phyloP scores from a whole-genome alignment of 306 rosid genomes.

The Biancaea sappan region DNA sequence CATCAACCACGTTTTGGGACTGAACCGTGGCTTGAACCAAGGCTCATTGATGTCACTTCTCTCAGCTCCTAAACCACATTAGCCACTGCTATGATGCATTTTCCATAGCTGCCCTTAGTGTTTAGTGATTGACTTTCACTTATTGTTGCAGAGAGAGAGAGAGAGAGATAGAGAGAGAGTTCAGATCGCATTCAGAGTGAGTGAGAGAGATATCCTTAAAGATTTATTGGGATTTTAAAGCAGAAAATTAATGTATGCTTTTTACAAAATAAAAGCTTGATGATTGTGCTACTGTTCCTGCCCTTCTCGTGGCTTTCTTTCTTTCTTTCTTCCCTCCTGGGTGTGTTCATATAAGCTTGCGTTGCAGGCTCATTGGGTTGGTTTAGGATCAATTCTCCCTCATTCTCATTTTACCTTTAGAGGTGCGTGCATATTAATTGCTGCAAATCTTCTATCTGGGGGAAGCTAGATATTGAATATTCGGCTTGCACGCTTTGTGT shows the following conservation, averaged over 20 bases:
- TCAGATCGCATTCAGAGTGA: too few relatives aligned
- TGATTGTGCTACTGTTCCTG: constrained; percentile 18
- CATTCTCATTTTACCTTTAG: constrained; percentile 9
- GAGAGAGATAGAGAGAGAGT: too few relatives aligned
- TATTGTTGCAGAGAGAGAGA: too few relatives aligned
- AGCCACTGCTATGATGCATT: too few relatives aligned
- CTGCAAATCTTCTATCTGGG: background rate
- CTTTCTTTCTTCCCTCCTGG: constrained; percentile 38
- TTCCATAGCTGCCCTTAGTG: too few relatives aligned
- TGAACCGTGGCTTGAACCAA: too few relatives aligned
- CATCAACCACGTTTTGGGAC: too few relatives aligned
- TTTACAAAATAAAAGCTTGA: background rate
- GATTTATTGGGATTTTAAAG: constrained; percentile 34
- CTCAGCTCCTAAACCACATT: too few relatives aligned
- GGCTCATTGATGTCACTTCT: too few relatives aligned
- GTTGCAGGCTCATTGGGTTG: constrained; percentile 33
- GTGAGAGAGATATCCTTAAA: constrained; percentile 20
- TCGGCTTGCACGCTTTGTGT: background rate
- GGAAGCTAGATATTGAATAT: background rate
- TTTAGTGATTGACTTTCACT: too few relatives aligned
- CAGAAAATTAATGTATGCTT: background rate
- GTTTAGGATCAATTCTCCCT: constrained; percentile 20
- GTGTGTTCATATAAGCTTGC: constrained; percentile 28
- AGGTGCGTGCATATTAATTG: constrained; percentile 25
- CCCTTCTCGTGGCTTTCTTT: constrained; percentile 23